phyloP scores from a whole-genome alignment of 139 green algal species.

The Tetraselmis chui region DNA sequence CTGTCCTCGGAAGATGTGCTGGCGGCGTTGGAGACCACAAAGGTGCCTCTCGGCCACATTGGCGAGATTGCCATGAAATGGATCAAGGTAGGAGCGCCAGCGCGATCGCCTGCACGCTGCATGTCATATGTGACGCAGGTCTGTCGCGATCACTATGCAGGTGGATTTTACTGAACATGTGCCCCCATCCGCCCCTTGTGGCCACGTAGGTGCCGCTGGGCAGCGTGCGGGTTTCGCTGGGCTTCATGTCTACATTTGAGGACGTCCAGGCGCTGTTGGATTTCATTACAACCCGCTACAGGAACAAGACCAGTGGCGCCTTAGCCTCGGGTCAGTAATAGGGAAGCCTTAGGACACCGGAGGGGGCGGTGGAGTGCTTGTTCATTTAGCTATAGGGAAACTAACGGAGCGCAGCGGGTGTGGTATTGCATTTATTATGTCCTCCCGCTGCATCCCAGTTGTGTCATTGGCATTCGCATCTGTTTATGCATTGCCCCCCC shows the following conservation, averaged over 20 bases:
- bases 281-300: not conserved
- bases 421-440: too few species aligned
- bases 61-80: conserved; percentile 21
- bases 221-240: conserved; percentile 45
- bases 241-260: conserved; percentile 57
- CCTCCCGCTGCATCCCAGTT: too few species aligned
- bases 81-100: conserved; percentile 35
- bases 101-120: not conserved
- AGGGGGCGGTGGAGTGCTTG: too few species aligned
- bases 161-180: too few species aligned
- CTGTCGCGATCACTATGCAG: too few species aligned
- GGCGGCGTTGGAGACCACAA: conserved; percentile 17
- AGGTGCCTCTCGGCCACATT: conserved; percentile 22
- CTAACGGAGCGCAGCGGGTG: too few species aligned
- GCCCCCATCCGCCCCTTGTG: too few species aligned
- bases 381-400: too few species aligned
- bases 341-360: too few species aligned
- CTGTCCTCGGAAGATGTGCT: conserved; percentile 7
- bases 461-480: too few species aligned
- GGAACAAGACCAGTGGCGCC: not conserved
- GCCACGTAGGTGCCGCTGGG: conserved; percentile 53
- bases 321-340: too few species aligned
- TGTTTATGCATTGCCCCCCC: too few species aligned
- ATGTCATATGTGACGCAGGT: not conserved
- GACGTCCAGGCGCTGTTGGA: conserved; percentile 27